These are phyloP conservation scores for Pholiota microspora DNA, from an alignment of 768 basidiomycete genomes.

Conservation along the genomic window DNA sequence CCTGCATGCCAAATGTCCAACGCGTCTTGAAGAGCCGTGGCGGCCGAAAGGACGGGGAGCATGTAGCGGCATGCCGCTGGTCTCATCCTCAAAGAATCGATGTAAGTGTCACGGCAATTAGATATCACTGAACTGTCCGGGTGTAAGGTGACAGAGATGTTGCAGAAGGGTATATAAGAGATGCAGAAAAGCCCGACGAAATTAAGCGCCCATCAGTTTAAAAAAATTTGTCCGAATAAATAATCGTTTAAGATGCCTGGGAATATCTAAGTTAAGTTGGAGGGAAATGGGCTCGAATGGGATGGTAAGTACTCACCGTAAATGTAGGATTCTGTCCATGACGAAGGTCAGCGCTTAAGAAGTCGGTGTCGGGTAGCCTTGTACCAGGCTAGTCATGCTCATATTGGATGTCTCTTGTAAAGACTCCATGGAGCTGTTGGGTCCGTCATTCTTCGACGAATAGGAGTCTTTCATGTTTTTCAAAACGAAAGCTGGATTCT, in stretches of 20 bases:
- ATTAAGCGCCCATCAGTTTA: background rate
- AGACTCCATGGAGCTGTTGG: background rate
- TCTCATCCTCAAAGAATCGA: background rate
- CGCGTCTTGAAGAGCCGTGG: background rate
- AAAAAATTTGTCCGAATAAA: background rate
- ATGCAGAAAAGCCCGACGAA: background rate
- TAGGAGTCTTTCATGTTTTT: conserved; percentile 94
- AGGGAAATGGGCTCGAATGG: background rate
- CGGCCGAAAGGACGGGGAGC: background rate
- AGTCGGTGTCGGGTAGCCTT: conserved; percentile 2
- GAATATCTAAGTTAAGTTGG: background rate
- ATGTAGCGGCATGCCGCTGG: background rate
- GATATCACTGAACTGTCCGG: background rate
- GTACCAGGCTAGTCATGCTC: background rate
- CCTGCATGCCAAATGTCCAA: background rate
- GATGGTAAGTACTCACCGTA: background rate
- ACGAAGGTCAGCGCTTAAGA: too few relatives aligned
- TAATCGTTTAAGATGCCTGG: background rate
- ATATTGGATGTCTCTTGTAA: background rate
- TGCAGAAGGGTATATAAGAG: background rate
- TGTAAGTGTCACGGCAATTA: too few relatives aligned
- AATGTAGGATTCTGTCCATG: too few relatives aligned
- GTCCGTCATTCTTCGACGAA: conserved; percentile 50
- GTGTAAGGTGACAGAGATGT: background rate
- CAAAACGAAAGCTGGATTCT: conserved; percentile 98